Evolutionary conservation across 805 yeast species (phyloP).

Genomic region (Candida methanosorbosa): DNA sequence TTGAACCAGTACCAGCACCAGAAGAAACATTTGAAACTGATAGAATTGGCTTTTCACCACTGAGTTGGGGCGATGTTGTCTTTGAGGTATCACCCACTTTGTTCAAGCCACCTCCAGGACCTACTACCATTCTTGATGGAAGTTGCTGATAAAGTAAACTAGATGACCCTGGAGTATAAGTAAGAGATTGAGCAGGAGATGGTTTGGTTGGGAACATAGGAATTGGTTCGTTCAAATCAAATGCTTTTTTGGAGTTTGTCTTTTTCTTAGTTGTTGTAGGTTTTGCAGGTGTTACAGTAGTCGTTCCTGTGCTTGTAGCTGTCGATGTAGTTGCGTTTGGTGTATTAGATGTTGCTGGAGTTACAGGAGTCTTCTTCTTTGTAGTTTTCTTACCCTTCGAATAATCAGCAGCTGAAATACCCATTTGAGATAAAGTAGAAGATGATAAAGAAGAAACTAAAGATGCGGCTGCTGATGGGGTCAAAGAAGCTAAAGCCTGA

Average conservation of each 20-base stretch:
- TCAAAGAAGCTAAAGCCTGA: not conserved
- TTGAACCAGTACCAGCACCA: too few species aligned
- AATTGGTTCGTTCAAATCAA: not conserved
- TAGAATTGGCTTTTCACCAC: too few species aligned
- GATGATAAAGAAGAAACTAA: not conserved
- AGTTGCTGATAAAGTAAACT: too few species aligned
- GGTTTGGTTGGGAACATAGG: slow-evolving; percentile 3
- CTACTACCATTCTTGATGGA: too few species aligned
- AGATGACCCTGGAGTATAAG: too few species aligned
- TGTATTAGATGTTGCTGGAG: too few species aligned
- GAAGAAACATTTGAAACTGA: too few species aligned
- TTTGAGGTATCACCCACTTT: too few species aligned
- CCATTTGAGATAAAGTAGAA: not conserved
- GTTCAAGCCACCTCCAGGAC: too few species aligned
- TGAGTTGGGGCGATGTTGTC: too few species aligned
- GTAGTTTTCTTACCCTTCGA: slow-evolving; percentile 1
- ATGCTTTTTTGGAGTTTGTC: not conserved
- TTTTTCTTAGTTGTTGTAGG: slow-evolving; percentile 5
- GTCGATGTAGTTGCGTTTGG: not conserved
- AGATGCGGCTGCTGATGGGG: not conserved
- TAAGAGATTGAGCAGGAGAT: slow-evolving; percentile 2
- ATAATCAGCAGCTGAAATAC: not conserved
- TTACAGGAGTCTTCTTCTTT: slow-evolving; percentile 7
- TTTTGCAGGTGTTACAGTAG: not conserved
- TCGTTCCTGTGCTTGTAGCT: slow-evolving; percentile 3